A percentile compares a stretch with the other conserved stretches of the same genome.
These are phyloP conservation scores for Auriculariales sp. DNA, from an alignment of 768 basidiomycete species.

Conservation along the genomic window DNA sequence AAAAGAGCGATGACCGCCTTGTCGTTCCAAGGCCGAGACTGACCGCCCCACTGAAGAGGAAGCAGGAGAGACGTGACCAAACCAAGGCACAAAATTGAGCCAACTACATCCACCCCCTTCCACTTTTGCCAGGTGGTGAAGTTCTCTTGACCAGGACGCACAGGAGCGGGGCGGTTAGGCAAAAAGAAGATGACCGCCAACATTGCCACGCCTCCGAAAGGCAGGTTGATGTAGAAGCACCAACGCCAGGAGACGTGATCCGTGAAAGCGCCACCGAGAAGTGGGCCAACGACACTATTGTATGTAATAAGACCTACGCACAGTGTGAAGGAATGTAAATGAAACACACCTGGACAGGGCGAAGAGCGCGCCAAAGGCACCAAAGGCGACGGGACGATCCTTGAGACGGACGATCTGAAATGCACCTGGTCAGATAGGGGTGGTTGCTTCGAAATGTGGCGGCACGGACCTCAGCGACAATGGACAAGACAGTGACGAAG, in stretches of 20 bases:
- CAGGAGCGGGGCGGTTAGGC: conserved; percentile 9
- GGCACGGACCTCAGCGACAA: conserved; percentile 11
- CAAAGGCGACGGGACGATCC: conserved; percentile 22
- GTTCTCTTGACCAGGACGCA: conserved; percentile 1
- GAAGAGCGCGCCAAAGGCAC: conserved; percentile 24
- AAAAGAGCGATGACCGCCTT: conserved; percentile 17
- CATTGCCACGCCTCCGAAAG: conserved; percentile 15
- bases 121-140: conserved; percentile 7
- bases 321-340: conserved; percentile 10
- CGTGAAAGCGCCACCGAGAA: conserved; percentile 22
- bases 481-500: conserved; percentile 12
- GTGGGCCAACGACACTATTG: conserved; percentile 18
- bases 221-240: conserved; percentile 16
- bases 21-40: conserved; percentile 28
- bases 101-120: conserved; percentile 24
- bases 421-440: background rate
- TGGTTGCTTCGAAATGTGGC: no score
- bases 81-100: conserved; percentile 21
- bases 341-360: conserved; percentile 15
- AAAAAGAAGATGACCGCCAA: conserved; percentile 16
- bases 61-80: conserved; percentile 25
- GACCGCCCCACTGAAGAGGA: conserved; percentile 35
- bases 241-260: conserved; percentile 22
- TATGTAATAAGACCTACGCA: conserved; percentile 16
- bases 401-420: conserved; percentile 14